Evolutionary conservation across 805 yeast species (phyloP).

Genomic region (Metahyphopichia silvanorum): DNA sequence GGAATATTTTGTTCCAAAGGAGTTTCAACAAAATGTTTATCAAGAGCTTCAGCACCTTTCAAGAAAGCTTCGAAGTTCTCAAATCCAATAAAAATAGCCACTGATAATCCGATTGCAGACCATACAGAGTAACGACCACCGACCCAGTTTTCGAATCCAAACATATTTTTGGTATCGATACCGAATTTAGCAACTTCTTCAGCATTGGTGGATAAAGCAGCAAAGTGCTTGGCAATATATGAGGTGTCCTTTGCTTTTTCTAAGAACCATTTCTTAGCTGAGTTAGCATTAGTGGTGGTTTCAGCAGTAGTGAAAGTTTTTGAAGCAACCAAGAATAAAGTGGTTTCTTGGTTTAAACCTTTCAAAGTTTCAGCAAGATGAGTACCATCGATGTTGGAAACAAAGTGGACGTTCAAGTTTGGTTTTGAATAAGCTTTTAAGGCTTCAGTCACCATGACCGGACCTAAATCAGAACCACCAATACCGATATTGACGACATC

Average conservation of each 20-base stretch:
- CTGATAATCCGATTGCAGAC: constrained; percentile 97
- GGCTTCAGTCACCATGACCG: constrained; percentile 99
- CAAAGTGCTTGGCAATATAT: constrained; percentile 95
- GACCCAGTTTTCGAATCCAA: constrained; percentile 97
- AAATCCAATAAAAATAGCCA: constrained; percentile 91
- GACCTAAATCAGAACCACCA: constrained; percentile 98
- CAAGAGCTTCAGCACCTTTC: constrained; percentile 97
- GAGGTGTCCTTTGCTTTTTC: constrained; percentile 59
- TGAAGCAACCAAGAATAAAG: constrained; percentile 88
- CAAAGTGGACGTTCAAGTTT: constrained; percentile 80
- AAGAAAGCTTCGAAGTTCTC: constrained; percentile 91
- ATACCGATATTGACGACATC: constrained; percentile 97
- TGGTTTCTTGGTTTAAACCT: constrained; percentile 79
- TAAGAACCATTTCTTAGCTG: constrained; percentile 95
- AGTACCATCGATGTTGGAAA: constrained; percentile 98
- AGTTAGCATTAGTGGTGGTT: constrained; percentile 92
- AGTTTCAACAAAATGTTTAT: constrained; percentile 79
- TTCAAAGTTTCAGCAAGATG: constrained; percentile 90
- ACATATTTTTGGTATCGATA: constrained; percentile 96
- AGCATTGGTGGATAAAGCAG: constrained; percentile 92
- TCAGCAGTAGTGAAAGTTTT: constrained; percentile 99
- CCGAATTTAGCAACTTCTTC: constrained; percentile 91
- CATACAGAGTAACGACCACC: constrained; percentile 99
- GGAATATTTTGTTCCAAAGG: constrained; percentile 93
- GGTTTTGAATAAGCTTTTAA: constrained; percentile 82